phyloP scores from a whole-genome alignment of 176 grass and related monocot species.

The Puya raimondii region DNA sequence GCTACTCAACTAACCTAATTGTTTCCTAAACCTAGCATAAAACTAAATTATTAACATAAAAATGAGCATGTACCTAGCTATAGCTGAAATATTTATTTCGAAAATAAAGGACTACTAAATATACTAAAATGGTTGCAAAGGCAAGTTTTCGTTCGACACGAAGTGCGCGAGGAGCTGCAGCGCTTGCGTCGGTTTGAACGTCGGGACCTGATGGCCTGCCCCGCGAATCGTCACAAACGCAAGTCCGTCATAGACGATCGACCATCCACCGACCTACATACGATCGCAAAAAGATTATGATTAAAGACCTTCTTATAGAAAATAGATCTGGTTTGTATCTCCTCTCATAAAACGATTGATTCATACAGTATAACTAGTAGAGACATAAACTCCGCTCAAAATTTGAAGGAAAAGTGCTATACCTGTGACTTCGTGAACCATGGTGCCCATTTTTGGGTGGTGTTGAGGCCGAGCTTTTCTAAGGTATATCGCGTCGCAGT shows the following conservation, averaged over 20 bases:
- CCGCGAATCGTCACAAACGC: slow-evolving; percentile 86
- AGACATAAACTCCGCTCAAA: neutral
- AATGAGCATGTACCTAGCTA: too few species aligned
- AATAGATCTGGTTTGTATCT: too few species aligned
- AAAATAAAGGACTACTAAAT: slow-evolving; percentile 4
- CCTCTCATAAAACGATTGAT: too few species aligned
- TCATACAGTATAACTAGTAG: too few species aligned
- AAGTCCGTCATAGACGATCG: slow-evolving; percentile 53
- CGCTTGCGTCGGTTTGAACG: slow-evolving; percentile 58
- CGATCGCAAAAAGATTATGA: neutral
- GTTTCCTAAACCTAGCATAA: too few species aligned
- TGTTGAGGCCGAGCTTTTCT: slow-evolving; percentile 72
- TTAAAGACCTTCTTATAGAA: neutral
- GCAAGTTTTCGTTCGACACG: slow-evolving; percentile 47
- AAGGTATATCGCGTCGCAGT: slow-evolving; percentile 71
- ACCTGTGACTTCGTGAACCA: slow-evolving; percentile 73
- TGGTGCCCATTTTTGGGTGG: slow-evolving; percentile 56
- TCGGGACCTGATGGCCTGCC: slow-evolving; percentile 75
- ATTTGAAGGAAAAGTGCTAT: slow-evolving; percentile 1
- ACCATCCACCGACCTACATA: slow-evolving; percentile 80
- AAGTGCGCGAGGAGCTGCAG: slow-evolving; percentile 45
- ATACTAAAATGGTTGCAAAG: slow-evolving; percentile 30
- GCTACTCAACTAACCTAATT: too few species aligned
- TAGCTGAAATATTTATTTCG: neutral
- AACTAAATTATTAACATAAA: too few species aligned